phyloP scores from a whole-genome alignment of 2,329 filamentous ascomycete species.

The Pyrenochaeta sp. region DNA sequence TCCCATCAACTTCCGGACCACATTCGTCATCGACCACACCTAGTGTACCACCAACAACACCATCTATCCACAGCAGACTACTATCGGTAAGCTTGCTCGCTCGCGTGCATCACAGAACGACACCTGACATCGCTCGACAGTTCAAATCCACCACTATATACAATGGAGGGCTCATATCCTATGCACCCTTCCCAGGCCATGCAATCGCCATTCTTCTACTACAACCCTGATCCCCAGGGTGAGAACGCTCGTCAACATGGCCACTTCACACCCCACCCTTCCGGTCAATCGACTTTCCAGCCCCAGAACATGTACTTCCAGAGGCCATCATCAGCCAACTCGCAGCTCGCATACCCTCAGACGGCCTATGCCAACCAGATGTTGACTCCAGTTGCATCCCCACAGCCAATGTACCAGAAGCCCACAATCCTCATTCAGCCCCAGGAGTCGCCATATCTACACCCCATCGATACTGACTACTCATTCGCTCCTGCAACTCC shows the following conservation, averaged over 20 bases:
- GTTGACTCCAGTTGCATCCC: constrained; percentile 79
- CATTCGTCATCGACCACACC: constrained; percentile 11
- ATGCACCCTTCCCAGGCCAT: constrained; percentile 62
- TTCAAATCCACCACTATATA: constrained; percentile 19
- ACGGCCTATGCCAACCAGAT: constrained; percentile 67
- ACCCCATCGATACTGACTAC: constrained; percentile 78
- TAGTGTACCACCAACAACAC: constrained; percentile 12
- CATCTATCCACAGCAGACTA: constrained; percentile 26
- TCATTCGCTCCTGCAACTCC: constrained; percentile 83
- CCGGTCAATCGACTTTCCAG: constrained; percentile 43
- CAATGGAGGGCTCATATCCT: constrained; percentile 72
- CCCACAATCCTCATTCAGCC: constrained; percentile 72
- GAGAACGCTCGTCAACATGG: constrained; percentile 73
- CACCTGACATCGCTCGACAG: constrained; percentile 15
- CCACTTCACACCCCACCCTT: constrained; percentile 71
- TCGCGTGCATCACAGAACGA: too few relatives aligned
- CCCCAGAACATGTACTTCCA: constrained; percentile 56
- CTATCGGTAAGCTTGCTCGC: constrained; percentile 32
- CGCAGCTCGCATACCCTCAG: constrained; percentile 58
- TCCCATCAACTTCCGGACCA: constrained; percentile 26
- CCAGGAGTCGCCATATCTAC: constrained; percentile 61
- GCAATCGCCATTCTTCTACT: constrained; percentile 86
- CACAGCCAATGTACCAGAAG: constrained; percentile 76
- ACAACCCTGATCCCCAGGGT: constrained; percentile 76
- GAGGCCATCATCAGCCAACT: constrained; percentile 70